Conservation (phyloP, 352 stramenopile genomes). For the Phytophthora boehmeriae region DNA sequence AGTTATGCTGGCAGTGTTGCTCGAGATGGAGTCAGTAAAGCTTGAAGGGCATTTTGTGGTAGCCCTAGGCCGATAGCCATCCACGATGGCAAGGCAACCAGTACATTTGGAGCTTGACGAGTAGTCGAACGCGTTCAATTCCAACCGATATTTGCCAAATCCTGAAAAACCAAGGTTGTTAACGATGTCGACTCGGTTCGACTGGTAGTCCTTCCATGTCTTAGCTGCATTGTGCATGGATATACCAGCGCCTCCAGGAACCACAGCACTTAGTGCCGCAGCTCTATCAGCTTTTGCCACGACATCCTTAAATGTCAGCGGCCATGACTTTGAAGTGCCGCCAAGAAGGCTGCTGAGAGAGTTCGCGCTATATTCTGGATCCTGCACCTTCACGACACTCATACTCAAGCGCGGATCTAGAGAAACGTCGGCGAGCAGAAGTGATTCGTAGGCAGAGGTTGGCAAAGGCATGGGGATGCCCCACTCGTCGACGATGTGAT, state of each 20-base stretch:
- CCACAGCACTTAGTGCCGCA: conserved; percentile 11
- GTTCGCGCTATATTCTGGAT: conserved; percentile 31
- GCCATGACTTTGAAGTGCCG: conserved; percentile 17
- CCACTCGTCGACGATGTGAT: conserved; percentile 44
- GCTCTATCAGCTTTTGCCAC: conserved; percentile 15
- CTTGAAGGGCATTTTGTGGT: conserved; percentile 37
- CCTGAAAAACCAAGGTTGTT: conserved; percentile 45
- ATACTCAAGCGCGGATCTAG: conserved; percentile 23
- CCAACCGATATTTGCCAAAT: conserved; percentile 58
- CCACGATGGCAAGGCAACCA: conserved; percentile 55
- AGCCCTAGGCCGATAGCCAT: conserved; percentile 48
- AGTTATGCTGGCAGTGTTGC: not conserved
- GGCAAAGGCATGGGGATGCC: conserved; percentile 51
- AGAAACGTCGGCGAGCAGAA: conserved; percentile 27
- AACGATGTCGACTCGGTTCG: conserved; percentile 33
- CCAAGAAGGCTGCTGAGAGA: conserved; percentile 16
- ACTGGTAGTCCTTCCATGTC: conserved; percentile 60
- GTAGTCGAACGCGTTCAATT: conserved; percentile 59
- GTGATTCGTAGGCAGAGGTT: conserved; percentile 31
- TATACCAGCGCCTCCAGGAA: conserved; percentile 8
- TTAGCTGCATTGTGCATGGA: conserved; percentile 27
- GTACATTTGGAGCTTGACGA: conserved; percentile 39
- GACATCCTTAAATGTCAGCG: conserved; percentile 22
- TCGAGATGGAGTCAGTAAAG: conserved; percentile 39
- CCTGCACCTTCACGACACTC: conserved; percentile 21